Evolutionary conservation across 176 grass and related monocot species (phyloP).

Genomic region (Zea mays): DNA sequence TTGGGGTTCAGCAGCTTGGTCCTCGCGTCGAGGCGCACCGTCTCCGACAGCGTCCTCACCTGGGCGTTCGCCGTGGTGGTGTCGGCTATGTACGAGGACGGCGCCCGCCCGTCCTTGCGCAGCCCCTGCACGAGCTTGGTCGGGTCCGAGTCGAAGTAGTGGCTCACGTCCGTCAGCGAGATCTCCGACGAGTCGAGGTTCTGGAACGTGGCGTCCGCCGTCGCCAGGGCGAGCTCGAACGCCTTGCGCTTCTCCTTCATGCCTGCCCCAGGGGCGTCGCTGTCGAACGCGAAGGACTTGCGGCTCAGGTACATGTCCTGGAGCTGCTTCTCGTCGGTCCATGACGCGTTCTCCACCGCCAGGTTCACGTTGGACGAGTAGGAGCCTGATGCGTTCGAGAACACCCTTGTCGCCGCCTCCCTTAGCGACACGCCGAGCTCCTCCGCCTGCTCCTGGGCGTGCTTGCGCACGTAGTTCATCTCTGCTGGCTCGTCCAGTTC

Average conservation of each 20-base stretch:
- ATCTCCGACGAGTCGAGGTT: constrained; percentile 99
- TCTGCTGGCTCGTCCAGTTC: too few relatives aligned
- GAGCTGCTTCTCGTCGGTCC: too few relatives aligned
- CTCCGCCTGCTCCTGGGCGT: too few relatives aligned
- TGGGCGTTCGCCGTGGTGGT: constrained; percentile 98
- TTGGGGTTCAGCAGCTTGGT: constrained; percentile 98
- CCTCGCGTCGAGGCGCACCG: constrained; percentile 82
- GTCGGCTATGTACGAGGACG: constrained; percentile 80
- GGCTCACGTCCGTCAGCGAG: constrained; percentile 97
- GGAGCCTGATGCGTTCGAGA: too few relatives aligned
- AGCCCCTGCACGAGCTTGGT: constrained; percentile 91
- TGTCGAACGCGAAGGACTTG: too few relatives aligned
- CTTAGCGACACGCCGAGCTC: too few relatives aligned
- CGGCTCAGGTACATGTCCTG: too few relatives aligned
- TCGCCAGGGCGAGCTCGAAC: constrained; percentile 87
- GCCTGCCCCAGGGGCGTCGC: too few relatives aligned
- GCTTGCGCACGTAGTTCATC: too few relatives aligned
- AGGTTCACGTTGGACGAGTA: too few relatives aligned
- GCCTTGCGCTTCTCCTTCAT: constrained; percentile 88
- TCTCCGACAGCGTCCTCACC: constrained; percentile 89
- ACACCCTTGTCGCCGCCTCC: too few relatives aligned
- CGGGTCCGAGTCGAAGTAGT: constrained; percentile 97
- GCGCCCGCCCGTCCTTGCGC: constrained; percentile 82
- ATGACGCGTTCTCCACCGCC: too few relatives aligned
- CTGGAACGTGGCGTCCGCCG: constrained; percentile 95